These are phyloP conservation scores for Cytospora piceae DNA, from an alignment of 2,329 filamentous ascomycete species.

Conservation along the genomic window DNA sequence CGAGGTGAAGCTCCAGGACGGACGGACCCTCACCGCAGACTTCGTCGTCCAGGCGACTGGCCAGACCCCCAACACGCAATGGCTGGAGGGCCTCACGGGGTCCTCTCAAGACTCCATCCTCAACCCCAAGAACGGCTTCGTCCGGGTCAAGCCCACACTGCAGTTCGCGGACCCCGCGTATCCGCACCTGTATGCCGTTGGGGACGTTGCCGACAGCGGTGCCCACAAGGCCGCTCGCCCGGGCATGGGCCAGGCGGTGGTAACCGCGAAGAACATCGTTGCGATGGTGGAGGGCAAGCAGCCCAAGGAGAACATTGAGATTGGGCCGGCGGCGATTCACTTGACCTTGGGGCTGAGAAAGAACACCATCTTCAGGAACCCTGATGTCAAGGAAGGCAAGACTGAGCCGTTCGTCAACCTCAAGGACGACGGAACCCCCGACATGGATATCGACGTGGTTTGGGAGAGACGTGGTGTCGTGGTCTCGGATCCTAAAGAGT, in stretches of 20 bases:
- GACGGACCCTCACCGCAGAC: constrained; percentile 42
- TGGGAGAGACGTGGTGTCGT: constrained; percentile 38
- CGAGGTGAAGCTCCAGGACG: constrained; percentile 40
- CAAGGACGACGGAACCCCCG: constrained; percentile 39
- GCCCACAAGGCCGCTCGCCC: constrained; percentile 50
- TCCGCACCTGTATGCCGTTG: constrained; percentile 53
- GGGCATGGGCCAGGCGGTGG: constrained; percentile 47
- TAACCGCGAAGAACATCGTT: constrained; percentile 51
- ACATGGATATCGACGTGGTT: constrained; percentile 39
- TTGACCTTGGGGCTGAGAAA: constrained; percentile 44
- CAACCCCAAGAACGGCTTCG: constrained; percentile 40
- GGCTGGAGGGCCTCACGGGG: constrained; percentile 40
- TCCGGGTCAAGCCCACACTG: constrained; percentile 50
- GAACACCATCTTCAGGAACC: constrained; percentile 41
- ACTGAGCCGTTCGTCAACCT: constrained; percentile 36
- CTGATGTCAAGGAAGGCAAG: constrained; percentile 35
- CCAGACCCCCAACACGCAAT: constrained; percentile 50
- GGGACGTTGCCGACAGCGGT: constrained; percentile 54
- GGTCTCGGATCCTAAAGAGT: constrained; percentile 36
- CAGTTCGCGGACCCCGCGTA: constrained; percentile 46
- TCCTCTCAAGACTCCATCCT: constrained; percentile 33
- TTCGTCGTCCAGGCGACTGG: constrained; percentile 53
- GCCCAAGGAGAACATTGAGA: constrained; percentile 37
- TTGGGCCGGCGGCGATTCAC: constrained; percentile 44
- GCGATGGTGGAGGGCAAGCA: constrained; percentile 43